Base-by-base conservation (phyloP, 139 green algal genomes). In the Coelastrella sp. region DNA sequence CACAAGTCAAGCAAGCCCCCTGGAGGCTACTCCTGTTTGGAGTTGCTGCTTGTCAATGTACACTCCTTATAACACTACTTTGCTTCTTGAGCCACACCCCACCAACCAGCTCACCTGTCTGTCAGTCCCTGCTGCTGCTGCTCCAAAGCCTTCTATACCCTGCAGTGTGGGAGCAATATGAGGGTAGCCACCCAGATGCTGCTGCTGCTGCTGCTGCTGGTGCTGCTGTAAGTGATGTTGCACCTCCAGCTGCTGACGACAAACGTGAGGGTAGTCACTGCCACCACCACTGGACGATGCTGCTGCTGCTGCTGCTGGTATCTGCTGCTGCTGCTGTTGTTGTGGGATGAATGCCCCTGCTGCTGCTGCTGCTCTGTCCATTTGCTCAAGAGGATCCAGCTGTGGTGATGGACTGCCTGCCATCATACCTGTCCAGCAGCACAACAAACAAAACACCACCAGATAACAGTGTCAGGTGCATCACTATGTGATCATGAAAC, bases 171-270 rank as follows among this genome's bases (percentile, higher is more conserved):
- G 37, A 38, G 4, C 17, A 41, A 80, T 80, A 43, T 57, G 64
- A 19, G 72, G 72, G 45, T 64, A 80, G 7, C 7, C 72, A 32
- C n/a, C 23, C n/a, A n/a, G n/a, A n/a, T 38, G 19, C 45, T 38
- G 17, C 69, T 17, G 13, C 38, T 6, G 45, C 45, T n/a, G n/a
- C 45, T 48, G 53, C 40, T 79, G 57, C 75, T 83, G 76, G 21
- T 57, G 75, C 75, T 83, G 73, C 73, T 81, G 76, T 57, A 34
- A 37, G 35, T 83, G 76, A 40, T 60, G 57, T 35, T 83, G 37
- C 76, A 74, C 38, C 32, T 34, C 37, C 15, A 74, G 37, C 57
- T 83, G 76, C 76, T 60, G 76, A 35, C 43, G 25, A 37, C 40
- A 23, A 11, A 63, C 38, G 11, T 43, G 30, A 4, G 40, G 48